Conservation (phyloP, 345 rosid species). For the Rhodamnia rubescens region DNA sequence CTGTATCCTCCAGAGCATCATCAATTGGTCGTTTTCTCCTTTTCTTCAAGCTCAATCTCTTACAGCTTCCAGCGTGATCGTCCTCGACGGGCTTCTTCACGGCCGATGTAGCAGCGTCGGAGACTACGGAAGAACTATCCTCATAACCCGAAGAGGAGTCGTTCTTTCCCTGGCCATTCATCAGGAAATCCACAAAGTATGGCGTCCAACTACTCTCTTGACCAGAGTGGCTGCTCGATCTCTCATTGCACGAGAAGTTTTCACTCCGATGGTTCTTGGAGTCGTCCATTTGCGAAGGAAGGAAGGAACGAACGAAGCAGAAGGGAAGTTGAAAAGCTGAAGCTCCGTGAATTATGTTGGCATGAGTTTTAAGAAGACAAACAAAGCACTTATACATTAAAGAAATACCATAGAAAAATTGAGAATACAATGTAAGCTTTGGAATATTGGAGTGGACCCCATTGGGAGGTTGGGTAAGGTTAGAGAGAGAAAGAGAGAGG, state of each 20-base stretch:
- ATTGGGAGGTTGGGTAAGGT: neutral
- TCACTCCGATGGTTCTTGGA: neutral
- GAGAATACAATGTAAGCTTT: neutral
- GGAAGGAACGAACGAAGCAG: neutral
- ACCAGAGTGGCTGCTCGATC: neutral
- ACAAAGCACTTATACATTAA: neutral
- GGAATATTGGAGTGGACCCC: neutral
- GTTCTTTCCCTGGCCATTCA: neutral
- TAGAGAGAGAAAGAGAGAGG: neutral
- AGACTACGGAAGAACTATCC: conserved; percentile 9
- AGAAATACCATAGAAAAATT: neutral
- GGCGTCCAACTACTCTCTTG: conserved; percentile 59
- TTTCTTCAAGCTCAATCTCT: conserved; percentile 5
- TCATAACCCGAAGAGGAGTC: conserved; percentile 4
- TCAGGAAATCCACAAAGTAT: conserved; percentile 41
- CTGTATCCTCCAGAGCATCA: conserved; percentile 52
- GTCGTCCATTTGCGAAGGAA: neutral
- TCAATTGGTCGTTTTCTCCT: conserved; percentile 11
- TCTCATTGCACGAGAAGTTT: neutral
- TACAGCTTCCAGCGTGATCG: neutral
- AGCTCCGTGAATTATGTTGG: neutral
- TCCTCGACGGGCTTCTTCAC: neutral
- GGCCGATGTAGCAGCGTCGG: conserved; percentile 36
- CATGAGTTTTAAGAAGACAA: neutral
- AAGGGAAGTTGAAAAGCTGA: neutral